These are phyloP conservation scores for Pestalotiopsis sp. DNA, from an alignment of 2,329 filamentous ascomycete genomes.

Conservation along the genomic window DNA sequence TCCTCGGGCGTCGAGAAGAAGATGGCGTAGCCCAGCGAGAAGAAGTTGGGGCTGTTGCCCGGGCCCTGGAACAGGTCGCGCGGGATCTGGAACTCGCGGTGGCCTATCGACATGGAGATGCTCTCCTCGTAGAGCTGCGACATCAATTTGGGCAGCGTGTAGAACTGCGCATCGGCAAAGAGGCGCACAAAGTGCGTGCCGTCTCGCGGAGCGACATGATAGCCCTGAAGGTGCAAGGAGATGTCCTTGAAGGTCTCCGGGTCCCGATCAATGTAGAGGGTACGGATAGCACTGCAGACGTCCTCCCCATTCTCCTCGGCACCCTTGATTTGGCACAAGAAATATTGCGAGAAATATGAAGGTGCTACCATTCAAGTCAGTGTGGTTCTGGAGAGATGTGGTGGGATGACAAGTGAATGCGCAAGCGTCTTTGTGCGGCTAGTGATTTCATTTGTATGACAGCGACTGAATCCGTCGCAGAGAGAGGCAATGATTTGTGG, in stretches of 20 bases:
- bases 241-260: conserved; percentile 88
- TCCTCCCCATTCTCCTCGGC: conserved; percentile 61
- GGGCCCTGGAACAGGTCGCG: conserved; percentile 82
- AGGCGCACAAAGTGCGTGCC: conserved; percentile 87
- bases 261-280: conserved; percentile 93
- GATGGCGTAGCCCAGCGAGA: conserved; percentile 83
- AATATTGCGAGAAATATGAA: conserved; percentile 95
- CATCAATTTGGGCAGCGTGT: conserved; percentile 82
- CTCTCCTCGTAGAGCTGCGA: conserved; percentile 89
- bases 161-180: conserved; percentile 95
- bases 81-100: conserved; percentile 84
- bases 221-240: conserved; percentile 86
- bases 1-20: conserved; percentile 82
- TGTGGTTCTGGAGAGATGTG: conserved; percentile 4
- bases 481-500: not conserved
- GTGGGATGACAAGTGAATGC: conserved; percentile 14
- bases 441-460: not conserved
- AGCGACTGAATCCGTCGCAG: not conserved
- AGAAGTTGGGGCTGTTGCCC: conserved; percentile 94
- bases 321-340: conserved; percentile 74
- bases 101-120: conserved; percentile 89
- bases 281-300: conserved; percentile 57
- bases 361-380: conserved; percentile 60
- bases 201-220: conserved; percentile 80
- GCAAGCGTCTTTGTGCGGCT: not conserved